Conservation (phyloP, 2,329 filamentous ascomycete species). For the Penicillium decumbens region DNA sequence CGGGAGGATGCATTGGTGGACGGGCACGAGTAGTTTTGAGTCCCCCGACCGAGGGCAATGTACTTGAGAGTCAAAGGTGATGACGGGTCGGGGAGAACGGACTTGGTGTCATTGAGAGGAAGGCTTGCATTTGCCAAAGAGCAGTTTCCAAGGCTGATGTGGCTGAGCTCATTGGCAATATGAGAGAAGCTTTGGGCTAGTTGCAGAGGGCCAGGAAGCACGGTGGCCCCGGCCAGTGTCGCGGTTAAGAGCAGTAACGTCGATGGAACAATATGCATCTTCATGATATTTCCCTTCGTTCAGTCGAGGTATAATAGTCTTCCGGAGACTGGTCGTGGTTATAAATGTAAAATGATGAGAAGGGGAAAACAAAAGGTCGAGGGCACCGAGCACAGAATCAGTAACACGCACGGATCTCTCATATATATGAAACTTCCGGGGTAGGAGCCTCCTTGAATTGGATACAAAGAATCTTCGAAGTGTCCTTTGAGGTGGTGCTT, state of each 20-base stretch:
- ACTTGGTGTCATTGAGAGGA: constrained; percentile 17
- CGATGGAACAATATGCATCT: not conserved
- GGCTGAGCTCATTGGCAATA: constrained; percentile 20
- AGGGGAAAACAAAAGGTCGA: not conserved
- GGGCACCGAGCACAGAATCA: not conserved
- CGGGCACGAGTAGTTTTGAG: constrained; percentile 50
- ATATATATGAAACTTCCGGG: not conserved
- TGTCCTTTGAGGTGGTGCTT: not conserved
- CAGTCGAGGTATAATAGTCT: not conserved
- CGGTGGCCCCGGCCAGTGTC: not conserved
- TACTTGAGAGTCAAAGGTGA: constrained; percentile 37
- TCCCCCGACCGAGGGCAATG: constrained; percentile 46
- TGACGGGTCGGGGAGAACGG: constrained; percentile 29
- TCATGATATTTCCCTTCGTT: not conserved
- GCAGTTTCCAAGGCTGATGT: constrained; percentile 24
- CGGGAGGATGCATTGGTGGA: constrained; percentile 20
- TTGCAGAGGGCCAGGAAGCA: constrained; percentile 14
- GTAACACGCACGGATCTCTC: not conserved
- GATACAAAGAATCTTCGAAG: not conserved
- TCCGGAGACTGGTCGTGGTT: not conserved
- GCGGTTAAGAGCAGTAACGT: not conserved
- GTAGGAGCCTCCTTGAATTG: not conserved
- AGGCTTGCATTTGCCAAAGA: constrained; percentile 12
- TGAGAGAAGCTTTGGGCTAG: constrained; percentile 15
- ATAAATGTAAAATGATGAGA: not conserved